Evolutionary conservation across 768 basidiomycete species (phyloP).

Genomic region (Xerocomellus amylosporus): DNA sequence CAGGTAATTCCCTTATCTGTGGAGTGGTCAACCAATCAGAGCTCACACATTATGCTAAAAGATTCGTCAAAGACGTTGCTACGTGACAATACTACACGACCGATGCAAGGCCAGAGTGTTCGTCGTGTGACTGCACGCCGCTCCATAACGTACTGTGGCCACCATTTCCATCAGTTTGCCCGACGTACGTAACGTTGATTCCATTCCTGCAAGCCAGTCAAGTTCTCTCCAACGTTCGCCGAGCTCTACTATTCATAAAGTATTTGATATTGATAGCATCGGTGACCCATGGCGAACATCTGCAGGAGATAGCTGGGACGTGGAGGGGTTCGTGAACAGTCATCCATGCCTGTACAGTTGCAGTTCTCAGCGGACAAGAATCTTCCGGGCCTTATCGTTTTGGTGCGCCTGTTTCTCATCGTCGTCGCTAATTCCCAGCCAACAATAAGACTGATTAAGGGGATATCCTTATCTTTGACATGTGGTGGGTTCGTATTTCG

Average conservation of each 20-base stretch:
- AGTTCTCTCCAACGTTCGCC: neutral
- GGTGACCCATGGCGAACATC: neutral
- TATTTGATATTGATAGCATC: neutral
- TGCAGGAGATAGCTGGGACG: neutral
- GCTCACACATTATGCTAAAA: too few species aligned
- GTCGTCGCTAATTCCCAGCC: too few species aligned
- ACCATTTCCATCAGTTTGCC: neutral
- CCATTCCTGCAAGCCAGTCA: neutral
- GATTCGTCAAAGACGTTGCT: too few species aligned
- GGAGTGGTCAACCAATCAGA: too few species aligned
- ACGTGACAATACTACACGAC: too few species aligned
- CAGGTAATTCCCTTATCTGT: too few species aligned
- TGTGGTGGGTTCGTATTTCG: neutral
- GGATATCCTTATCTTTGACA: constrained; percentile 40
- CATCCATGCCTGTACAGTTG: neutral
- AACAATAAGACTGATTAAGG: neutral
- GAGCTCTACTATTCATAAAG: neutral
- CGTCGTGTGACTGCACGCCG: neutral
- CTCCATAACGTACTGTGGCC: neutral
- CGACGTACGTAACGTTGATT: neutral
- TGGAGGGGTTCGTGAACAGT: neutral
- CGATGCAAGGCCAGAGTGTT: too few species aligned
- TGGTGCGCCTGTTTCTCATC: neutral
- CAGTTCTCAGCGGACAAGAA: neutral
- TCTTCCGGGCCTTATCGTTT: neutral